These are phyloP conservation scores for Rhizopus arrhizus DNA, from an alignment of 371 early-diverging fungal genomes.

Conservation along the genomic window DNA sequence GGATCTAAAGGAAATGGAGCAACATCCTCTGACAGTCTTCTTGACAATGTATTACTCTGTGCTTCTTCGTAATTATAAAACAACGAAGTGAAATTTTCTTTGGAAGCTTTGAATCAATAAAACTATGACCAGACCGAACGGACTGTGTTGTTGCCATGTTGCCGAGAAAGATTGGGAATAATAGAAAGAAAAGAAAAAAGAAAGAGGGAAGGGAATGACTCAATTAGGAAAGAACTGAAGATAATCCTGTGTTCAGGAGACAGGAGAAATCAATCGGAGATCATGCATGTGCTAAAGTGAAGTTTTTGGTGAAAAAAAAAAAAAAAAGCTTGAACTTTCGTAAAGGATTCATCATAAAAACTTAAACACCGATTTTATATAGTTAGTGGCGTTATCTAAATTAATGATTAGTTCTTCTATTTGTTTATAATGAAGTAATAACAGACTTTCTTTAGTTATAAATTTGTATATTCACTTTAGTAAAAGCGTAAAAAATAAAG, in stretches of 20 bases:
- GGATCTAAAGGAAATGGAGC: conserved; percentile 1
- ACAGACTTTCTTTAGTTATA: too few relatives aligned
- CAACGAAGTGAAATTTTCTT: not conserved
- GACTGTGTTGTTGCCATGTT: not conserved
- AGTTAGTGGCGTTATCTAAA: too few relatives aligned
- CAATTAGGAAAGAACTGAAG: not conserved
- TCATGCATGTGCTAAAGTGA: not conserved
- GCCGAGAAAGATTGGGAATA: not conserved
- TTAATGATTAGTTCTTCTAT: too few relatives aligned
- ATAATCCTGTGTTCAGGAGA: not conserved
- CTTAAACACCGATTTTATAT: too few relatives aligned
- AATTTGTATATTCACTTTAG: too few relatives aligned
- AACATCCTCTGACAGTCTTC: not conserved
- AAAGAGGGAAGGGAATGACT: not conserved
- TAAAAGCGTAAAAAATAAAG: too few relatives aligned
- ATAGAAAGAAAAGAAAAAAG: not conserved
- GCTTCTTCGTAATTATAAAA: not conserved
- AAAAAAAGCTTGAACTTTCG: too few relatives aligned
- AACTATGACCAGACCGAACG: conserved; percentile 1
- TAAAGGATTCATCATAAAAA: too few relatives aligned
- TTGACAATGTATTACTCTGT: too few relatives aligned
- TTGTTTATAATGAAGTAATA: too few relatives aligned
- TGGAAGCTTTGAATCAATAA: not conserved
- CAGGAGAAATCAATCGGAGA: conserved; percentile 1
- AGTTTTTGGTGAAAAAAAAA: too few relatives aligned